Percentiles rank a stretch among this genome's conserved stretches.
These are phyloP conservation scores for Begonia loranthoides DNA, from an alignment of 306 rosid species.

Conservation along the genomic window DNA sequence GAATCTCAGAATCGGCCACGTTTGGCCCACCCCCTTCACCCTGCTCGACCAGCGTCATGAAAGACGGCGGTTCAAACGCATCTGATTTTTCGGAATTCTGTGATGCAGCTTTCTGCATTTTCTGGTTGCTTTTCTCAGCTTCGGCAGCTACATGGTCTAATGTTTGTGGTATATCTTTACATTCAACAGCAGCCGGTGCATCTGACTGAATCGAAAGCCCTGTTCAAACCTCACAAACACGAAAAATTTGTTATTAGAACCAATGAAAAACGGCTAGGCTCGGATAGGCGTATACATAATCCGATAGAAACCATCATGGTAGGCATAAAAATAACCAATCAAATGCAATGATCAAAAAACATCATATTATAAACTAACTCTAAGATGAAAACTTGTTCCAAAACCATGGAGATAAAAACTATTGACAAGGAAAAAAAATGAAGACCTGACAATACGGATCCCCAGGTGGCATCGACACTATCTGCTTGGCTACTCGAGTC, in stretches of 20 bases:
- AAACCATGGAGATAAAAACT: too few relatives aligned
- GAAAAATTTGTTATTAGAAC: slow-evolving; percentile 2
- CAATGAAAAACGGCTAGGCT: too few relatives aligned
- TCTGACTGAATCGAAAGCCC: slow-evolving; percentile 69
- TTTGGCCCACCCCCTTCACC: slow-evolving; percentile 17
- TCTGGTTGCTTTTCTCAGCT: slow-evolving; percentile 18
- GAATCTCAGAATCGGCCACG: slow-evolving; percentile 22
- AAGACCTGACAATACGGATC: slow-evolving; percentile 70
- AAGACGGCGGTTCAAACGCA: slow-evolving; percentile 65
- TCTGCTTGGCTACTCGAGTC: slow-evolving; percentile 53
- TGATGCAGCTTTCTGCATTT: slow-evolving; percentile 14
- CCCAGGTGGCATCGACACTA: slow-evolving; percentile 80
- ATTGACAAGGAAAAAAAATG: not conserved
- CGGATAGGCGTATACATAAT: too few relatives aligned
- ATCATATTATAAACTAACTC: too few relatives aligned
- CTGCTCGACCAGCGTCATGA: slow-evolving; percentile 66
- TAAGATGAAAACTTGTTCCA: too few relatives aligned
- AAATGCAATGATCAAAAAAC: too few relatives aligned
- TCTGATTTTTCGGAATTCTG: slow-evolving; percentile 40
- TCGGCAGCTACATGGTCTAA: slow-evolving; percentile 7
- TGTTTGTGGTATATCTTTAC: slow-evolving; percentile 18
- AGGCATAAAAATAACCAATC: too few relatives aligned
- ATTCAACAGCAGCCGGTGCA: slow-evolving; percentile 28
- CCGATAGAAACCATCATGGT: too few relatives aligned
- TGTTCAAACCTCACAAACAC: slow-evolving; percentile 20